phyloP scores from a whole-genome alignment of 139 green algal genomes.

The Chlorella sp. region DNA sequence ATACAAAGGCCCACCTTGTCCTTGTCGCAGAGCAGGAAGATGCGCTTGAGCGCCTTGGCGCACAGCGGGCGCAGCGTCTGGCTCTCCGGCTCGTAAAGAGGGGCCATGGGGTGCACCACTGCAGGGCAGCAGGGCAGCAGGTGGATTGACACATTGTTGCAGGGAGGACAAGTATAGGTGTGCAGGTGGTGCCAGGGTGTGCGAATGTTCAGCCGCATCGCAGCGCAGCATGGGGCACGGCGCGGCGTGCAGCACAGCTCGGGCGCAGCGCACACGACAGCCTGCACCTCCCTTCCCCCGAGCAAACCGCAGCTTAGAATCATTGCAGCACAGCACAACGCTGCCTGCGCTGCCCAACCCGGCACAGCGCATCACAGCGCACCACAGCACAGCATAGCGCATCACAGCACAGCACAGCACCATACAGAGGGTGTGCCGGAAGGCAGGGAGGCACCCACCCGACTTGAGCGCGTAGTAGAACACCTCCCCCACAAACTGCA shows the following conservation, averaged over 20 bases:
- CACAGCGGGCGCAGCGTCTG: constrained; percentile 69
- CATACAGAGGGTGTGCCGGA: neutral
- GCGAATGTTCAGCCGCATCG: too few relatives aligned
- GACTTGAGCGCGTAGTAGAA: constrained; percentile 38
- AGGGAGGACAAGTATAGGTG: neutral
- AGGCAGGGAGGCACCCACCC: neutral
- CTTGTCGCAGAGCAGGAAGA: constrained; percentile 88
- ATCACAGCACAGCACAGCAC: too few relatives aligned
- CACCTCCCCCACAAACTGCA: constrained; percentile 70
- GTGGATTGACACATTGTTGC: constrained; percentile 44
- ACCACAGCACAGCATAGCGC: too few relatives aligned
- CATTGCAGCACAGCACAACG: too few relatives aligned
- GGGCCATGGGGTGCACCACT: constrained; percentile 89
- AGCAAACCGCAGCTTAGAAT: too few relatives aligned
- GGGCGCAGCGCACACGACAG: too few relatives aligned
- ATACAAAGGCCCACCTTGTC: constrained; percentile 62
- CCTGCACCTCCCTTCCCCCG: too few relatives aligned
- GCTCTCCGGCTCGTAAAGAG: constrained; percentile 80
- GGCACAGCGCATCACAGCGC: too few relatives aligned
- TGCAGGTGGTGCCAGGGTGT: neutral
- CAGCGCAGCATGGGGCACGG: too few relatives aligned
- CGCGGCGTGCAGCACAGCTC: too few relatives aligned
- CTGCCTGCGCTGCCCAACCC: too few relatives aligned
- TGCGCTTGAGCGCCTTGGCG: constrained; percentile 81
- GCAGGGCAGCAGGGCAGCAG: constrained; percentile 83